phyloP scores from a whole-genome alignment of 1,284 basidiomycete genomes.

The Cystobasidium sp. region DNA sequence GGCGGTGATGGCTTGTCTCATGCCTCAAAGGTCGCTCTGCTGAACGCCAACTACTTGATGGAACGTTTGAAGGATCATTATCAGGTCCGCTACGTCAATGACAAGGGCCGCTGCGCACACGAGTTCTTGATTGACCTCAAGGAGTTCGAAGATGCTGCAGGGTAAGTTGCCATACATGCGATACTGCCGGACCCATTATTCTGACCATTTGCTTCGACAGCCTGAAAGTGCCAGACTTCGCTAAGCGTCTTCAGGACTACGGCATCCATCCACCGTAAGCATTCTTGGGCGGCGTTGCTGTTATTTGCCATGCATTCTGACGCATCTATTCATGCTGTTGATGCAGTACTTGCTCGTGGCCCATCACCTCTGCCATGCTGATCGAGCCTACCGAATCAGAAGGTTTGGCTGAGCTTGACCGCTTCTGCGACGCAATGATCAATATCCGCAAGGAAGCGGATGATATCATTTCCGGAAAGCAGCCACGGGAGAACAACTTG shows the following conservation, averaged over 20 bases:
- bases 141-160: constrained; percentile 86
- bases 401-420: constrained; percentile 84
- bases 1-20: constrained; percentile 85
- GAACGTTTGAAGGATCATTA: constrained; percentile 82
- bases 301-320: neutral
- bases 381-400: constrained; percentile 96
- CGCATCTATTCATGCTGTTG: neutral
- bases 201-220: neutral
- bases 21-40: constrained; percentile 81
- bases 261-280: constrained; percentile 49
- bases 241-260: constrained; percentile 81
- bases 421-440: constrained; percentile 97
- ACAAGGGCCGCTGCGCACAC: constrained; percentile 88
- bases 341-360: constrained; percentile 88
- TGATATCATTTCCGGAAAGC: constrained; percentile 81
- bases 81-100: constrained; percentile 86
- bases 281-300: neutral
- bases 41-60: constrained; percentile 98
- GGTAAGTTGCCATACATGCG: constrained; percentile 53
- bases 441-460: constrained; percentile 89
- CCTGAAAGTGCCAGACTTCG: constrained; percentile 91
- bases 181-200: neutral
- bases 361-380: constrained; percentile 84
- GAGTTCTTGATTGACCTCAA: constrained; percentile 93
- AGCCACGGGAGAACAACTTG: constrained; percentile 84